These are phyloP conservation scores for Colletotrichum kahawae DNA, from an alignment of 2,329 filamentous ascomycete genomes.

Conservation along the genomic window DNA sequence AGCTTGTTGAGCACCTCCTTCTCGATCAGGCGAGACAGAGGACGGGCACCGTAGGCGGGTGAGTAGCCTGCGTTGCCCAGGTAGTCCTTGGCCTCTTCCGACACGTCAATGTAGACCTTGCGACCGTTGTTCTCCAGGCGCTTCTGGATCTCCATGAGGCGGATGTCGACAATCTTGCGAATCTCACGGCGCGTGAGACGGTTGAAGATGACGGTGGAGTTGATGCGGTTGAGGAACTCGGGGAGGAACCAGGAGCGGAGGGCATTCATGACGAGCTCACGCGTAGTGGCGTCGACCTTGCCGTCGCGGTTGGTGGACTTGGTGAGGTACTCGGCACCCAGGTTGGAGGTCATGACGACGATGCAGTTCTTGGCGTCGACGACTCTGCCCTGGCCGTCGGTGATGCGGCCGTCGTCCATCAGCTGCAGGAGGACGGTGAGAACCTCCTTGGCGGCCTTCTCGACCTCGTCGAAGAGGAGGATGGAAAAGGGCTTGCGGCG, in stretches of 20 bases:
- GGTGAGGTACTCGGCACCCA: conserved; percentile 92
- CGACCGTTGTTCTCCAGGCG: conserved; percentile 84
- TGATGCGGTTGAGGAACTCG: conserved; percentile 98
- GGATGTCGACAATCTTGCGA: conserved; percentile 92
- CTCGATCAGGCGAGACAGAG: conserved; percentile 88
- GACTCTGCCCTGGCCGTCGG: conserved; percentile 93
- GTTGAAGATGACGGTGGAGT: conserved; percentile 97
- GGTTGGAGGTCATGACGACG: conserved; percentile 98
- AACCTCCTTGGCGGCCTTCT: conserved; percentile 98
- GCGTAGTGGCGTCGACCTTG: conserved; percentile 82
- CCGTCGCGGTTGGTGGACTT: conserved; percentile 80
- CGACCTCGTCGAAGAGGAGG: conserved; percentile 95
- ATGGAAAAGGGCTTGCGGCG: conserved; percentile 97
- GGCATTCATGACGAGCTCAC: conserved; percentile 87
- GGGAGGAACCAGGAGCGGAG: conserved; percentile 96
- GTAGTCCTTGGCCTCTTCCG: conserved; percentile 88
- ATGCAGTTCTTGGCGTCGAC: conserved; percentile 98
- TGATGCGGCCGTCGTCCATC: conserved; percentile 99
- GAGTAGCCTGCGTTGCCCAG: conserved; percentile 91
- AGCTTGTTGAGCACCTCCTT: conserved; percentile 95
- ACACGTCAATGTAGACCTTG: conserved; percentile 84
- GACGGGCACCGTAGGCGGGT: conserved; percentile 91
- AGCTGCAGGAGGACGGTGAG: conserved; percentile 97
- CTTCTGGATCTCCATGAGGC: conserved; percentile 87
- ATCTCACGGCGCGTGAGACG: conserved; percentile 89